phyloP scores from a whole-genome alignment of 164 flowering plant genomes.

The Umbellularia californica region DNA sequence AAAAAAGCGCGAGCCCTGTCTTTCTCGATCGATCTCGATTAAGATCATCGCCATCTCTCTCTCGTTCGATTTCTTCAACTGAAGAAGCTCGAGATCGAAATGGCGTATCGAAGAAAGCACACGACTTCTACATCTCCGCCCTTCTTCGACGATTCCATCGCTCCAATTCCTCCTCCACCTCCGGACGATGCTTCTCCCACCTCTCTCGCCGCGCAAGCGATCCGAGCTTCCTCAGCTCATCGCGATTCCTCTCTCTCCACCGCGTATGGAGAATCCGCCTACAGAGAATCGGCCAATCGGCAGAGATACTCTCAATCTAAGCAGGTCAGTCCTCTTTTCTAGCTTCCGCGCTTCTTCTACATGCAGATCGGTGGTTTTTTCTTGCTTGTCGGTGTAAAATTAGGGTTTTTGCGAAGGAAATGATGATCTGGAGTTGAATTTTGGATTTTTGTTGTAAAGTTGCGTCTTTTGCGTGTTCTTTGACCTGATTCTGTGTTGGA shows the following conservation, averaged over 20 bases:
- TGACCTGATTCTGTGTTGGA: not conserved
- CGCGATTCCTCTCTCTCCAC: slow-evolving; percentile 58
- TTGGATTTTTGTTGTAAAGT: not conserved
- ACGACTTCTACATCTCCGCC: slow-evolving; percentile 21
- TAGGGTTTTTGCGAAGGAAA: not conserved
- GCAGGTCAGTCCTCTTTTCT: slow-evolving; percentile 7
- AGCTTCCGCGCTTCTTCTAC: not conserved
- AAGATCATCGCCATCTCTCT: too few relatives aligned
- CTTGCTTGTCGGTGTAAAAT: not conserved
- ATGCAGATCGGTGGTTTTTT: not conserved
- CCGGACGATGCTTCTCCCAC: slow-evolving; percentile 11
- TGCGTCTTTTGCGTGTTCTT: not conserved
- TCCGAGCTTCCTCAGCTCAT: slow-evolving; percentile 69
- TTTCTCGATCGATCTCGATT: too few relatives aligned
- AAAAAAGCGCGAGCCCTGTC: too few relatives aligned
- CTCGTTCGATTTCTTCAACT: too few relatives aligned
- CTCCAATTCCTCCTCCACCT: slow-evolving; percentile 19
- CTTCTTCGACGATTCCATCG: slow-evolving; percentile 6
- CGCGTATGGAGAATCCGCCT: slow-evolving; percentile 40
- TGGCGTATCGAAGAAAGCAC: slow-evolving; percentile 58
- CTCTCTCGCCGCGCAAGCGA: slow-evolving; percentile 86
- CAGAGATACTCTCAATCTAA: slow-evolving; percentile 23
- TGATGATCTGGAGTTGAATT: not conserved
- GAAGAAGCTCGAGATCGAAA: slow-evolving; percentile 2
- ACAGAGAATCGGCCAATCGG: slow-evolving; percentile 19